Evolutionary conservation across 2,329 filamentous ascomycete genomes (phyloP).

Genomic region (Colletotrichum spinosum): DNA sequence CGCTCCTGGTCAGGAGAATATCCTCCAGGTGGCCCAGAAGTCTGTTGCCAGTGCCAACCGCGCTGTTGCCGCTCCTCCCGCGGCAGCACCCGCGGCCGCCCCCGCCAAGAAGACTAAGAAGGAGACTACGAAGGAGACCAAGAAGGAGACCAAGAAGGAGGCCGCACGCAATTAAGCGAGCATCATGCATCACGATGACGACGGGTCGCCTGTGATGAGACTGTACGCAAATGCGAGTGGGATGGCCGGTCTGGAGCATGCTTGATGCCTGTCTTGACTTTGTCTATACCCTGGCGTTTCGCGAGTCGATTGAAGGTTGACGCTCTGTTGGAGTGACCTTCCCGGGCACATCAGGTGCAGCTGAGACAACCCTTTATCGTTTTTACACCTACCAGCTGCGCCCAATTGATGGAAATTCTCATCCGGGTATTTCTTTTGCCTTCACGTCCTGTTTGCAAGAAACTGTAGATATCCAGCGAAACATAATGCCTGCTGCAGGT

Average conservation of each 20-base stretch:
- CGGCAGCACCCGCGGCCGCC: slow-evolving; percentile 15
- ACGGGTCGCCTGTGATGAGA: too few relatives aligned
- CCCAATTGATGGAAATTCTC: slow-evolving; percentile 25
- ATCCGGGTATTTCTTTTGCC: slow-evolving; percentile 5
- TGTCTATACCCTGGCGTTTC: slow-evolving; percentile 18
- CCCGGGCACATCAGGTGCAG: slow-evolving; percentile 5
- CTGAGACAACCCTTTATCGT: slow-evolving; percentile 10
- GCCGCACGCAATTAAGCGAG: background rate
- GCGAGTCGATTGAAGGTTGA: slow-evolving; percentile 9
- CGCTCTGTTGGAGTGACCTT: slow-evolving; percentile 2
- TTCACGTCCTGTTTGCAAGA: background rate
- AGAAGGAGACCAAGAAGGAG: slow-evolving; percentile 1
- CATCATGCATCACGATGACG: background rate
- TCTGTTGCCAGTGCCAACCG: slow-evolving; percentile 21
- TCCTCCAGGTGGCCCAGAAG: slow-evolving; percentile 43
- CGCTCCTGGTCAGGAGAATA: slow-evolving; percentile 51
- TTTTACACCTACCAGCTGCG: slow-evolving; percentile 9
- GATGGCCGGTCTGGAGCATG: slow-evolving; percentile 1
- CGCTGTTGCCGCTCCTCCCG: slow-evolving; percentile 9
- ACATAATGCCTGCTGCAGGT: too few relatives aligned
- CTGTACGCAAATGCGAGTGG: background rate
- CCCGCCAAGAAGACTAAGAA: slow-evolving; percentile 14
- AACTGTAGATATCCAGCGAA: too few relatives aligned
- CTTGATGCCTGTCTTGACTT: slow-evolving; percentile 20
- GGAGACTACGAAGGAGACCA: background rate